A percentile compares a stretch with the other conserved stretches of the same genome.
These are phyloP conservation scores for Daldinia concentrica DNA, from an alignment of 495 filamentous ascomycete species.

Conservation along the genomic window DNA sequence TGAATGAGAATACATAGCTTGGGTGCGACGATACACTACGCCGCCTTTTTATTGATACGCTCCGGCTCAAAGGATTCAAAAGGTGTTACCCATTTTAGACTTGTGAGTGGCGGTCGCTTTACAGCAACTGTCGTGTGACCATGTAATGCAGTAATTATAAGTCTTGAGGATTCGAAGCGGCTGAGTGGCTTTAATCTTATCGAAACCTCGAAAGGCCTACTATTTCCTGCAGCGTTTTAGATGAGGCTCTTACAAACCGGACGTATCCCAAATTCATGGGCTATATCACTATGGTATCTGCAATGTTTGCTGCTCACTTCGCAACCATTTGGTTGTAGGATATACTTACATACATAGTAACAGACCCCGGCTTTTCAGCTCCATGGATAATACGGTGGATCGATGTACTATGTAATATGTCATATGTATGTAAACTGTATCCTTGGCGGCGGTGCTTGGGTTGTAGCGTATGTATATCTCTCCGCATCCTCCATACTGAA, in stretches of 20 bases:
- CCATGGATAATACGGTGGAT: neutral
- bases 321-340: neutral
- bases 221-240: neutral
- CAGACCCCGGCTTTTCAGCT: neutral
- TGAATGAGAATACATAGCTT: no score
- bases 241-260: neutral
- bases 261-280: neutral
- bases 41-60: no score
- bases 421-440: neutral
- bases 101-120: neutral
- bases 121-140: constrained; percentile 1
- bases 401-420: neutral
- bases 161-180: neutral
- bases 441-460: neutral
- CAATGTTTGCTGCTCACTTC: neutral
- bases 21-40: no score
- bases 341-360: neutral
- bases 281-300: neutral
- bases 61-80: neutral
- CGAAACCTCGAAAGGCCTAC: neutral
- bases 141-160: neutral
- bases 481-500: neutral
- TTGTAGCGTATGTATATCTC: neutral
- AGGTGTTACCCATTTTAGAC: neutral
- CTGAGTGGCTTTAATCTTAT: constrained; percentile 5